Evolutionary conservation across 371 early-diverging fungal genomes (phyloP), one percentile per base, ranked within the genome.

Genomic region (Mucor racemosus): DNA sequence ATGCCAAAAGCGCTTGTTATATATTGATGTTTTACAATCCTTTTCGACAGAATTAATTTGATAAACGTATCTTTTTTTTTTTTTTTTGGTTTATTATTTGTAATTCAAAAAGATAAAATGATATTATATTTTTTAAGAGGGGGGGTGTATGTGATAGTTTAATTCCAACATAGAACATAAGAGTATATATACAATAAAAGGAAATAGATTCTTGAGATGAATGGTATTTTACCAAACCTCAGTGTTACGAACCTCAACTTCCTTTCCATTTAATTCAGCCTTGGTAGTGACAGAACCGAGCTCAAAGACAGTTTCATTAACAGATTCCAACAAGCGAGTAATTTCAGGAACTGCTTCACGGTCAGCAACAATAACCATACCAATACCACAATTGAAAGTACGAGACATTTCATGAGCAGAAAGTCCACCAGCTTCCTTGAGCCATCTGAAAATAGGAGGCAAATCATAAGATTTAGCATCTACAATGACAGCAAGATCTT

Each of bases 321-420:
- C 79, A 11, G 84, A 84, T 56, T 82, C 70, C 54, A 97, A 81
- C 35, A 88, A 67, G 1, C 69, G 62, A 31, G 82, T 83, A 39
- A 95, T 90, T 34, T 86, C 82, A 21, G 71, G 80, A 19, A 86
- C 92, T 62, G 92, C 67, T 38, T 79, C 85, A 36, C 75, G 62
- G 50, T 86, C 86, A n/a, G 94, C 95, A 33, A 97, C 88, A 5
- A 97, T 75, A 35, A 97, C 91, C 98, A 99, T 97, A 68, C 99
- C 99, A 63, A 98, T 92, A 72, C 99, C 99, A 79, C 98, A 97
- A 88, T 99, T 99, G 85, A 99, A 99, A 0, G 99, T 98, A 60
- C 97, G 88, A 9, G 95, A 89, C 90, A 99, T 90, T 78, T 98
- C 99, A 63, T 78, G 87, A 58, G 88, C 84, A 10, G 89, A 87